Conservation (phyloP, 495 filamentous ascomycete species). For the Astrothelium subdiscretum region DNA sequence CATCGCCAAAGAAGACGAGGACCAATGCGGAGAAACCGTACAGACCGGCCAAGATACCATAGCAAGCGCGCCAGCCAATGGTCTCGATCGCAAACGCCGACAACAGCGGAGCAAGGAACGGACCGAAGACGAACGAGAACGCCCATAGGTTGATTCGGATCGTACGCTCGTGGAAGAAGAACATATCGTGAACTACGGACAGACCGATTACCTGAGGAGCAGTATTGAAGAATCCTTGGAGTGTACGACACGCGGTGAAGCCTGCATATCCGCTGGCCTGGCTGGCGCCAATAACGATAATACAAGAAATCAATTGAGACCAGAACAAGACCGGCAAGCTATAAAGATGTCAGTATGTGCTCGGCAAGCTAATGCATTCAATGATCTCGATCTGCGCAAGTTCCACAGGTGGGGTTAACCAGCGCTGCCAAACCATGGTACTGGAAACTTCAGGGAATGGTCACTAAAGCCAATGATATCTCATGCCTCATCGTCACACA, state of each 20-base stretch:
- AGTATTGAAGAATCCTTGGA: slow-evolving; percentile 42
- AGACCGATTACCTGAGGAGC: slow-evolving; percentile 37
- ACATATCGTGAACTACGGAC: slow-evolving; percentile 37
- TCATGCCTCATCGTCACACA: not conserved
- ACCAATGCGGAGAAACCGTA: slow-evolving; percentile 34
- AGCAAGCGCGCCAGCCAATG: slow-evolving; percentile 32
- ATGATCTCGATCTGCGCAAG: not conserved
- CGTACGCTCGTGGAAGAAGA: slow-evolving; percentile 33
- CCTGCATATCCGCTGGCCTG: slow-evolving; percentile 33
- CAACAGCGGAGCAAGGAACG: slow-evolving; percentile 35
- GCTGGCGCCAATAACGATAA: slow-evolving; percentile 37
- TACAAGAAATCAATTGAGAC: slow-evolving; percentile 38
- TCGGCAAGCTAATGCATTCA: not conserved
- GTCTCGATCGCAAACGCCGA: slow-evolving; percentile 30
- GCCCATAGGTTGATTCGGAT: slow-evolving; percentile 42
- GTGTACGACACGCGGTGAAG: slow-evolving; percentile 40
- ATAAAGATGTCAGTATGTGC: not conserved
- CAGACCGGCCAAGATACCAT: slow-evolving; percentile 35
- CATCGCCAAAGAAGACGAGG: slow-evolving; percentile 36
- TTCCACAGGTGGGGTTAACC: not conserved
- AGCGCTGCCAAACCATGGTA: not conserved
- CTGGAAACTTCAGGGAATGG: not conserved
- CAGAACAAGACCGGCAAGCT: slow-evolving; percentile 38
- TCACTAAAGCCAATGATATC: not conserved
- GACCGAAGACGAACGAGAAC: slow-evolving; percentile 34